phyloP scores from a whole-genome alignment of 2,329 filamentous ascomycete species.

The Eutypa lata region DNA sequence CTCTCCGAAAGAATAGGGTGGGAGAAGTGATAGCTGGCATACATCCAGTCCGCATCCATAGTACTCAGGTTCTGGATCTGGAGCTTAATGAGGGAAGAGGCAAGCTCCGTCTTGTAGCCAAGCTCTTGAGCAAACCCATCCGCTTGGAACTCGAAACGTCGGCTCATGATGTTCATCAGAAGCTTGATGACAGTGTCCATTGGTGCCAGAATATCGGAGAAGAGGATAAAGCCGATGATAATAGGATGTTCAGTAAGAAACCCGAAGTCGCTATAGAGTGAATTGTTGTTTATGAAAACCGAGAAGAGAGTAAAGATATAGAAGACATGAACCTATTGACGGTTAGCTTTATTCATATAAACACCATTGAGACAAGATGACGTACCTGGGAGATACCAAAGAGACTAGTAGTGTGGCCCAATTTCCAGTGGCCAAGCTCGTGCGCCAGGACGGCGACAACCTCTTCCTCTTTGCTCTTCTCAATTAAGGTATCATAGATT shows the following conservation, averaged over 20 bases:
- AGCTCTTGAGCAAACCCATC: conserved; percentile 84
- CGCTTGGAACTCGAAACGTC: conserved; percentile 94
- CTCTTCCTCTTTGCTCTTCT: conserved; percentile 89
- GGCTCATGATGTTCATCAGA: conserved; percentile 90
- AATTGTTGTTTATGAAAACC: conserved; percentile 93
- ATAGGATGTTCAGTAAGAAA: conserved; percentile 82
- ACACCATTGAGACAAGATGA: not conserved
- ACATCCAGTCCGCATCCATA: conserved; percentile 99
- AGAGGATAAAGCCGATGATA: conserved; percentile 95
- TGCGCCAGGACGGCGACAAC: conserved; percentile 94
- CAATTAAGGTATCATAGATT: conserved; percentile 95
- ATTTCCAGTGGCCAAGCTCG: conserved; percentile 95
- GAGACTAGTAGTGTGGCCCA: conserved; percentile 89
- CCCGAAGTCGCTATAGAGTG: conserved; percentile 86
- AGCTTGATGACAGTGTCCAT: conserved; percentile 95
- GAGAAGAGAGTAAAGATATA: conserved; percentile 97
- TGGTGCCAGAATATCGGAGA: conserved; percentile 92
- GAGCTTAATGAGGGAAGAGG: conserved; percentile 87
- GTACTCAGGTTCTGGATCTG: conserved; percentile 97
- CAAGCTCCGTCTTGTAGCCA: conserved; percentile 80
- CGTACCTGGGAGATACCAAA: conserved; percentile 80
- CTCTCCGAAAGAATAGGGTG: conserved; percentile 95
- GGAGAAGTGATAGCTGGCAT: conserved; percentile 97
- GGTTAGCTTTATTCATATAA: conserved; percentile 23
- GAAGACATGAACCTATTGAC: conserved; percentile 77